Percentiles rank a stretch among this genome's conserved stretches.
phyloP scores from a whole-genome alignment of 305 asterid genomes.

The Lippia alba region DNA sequence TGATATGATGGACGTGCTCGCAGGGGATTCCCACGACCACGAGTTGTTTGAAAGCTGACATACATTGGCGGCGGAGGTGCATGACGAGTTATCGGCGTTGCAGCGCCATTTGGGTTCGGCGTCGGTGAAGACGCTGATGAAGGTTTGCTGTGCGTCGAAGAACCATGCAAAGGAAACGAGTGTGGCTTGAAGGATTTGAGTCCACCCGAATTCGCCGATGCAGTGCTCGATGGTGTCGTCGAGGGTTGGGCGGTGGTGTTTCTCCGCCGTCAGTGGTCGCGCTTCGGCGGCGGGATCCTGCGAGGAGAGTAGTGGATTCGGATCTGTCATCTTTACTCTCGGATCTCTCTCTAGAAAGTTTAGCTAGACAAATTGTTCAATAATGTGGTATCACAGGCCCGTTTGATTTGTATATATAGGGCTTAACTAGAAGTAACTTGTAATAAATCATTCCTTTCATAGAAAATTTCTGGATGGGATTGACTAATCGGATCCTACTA shows the following conservation, averaged over 20 bases:
- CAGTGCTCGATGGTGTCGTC: conserved; percentile 49
- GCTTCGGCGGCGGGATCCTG: not conserved
- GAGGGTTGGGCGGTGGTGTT: conserved; percentile 33
- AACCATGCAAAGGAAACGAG: conserved; percentile 51
- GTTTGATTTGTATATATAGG: too few species aligned
- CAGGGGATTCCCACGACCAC: conserved; percentile 54
- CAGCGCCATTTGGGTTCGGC: conserved; percentile 57
- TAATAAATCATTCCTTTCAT: too few species aligned
- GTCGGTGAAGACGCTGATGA: conserved; percentile 59
- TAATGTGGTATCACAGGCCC: too few species aligned
- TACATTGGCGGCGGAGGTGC: conserved; percentile 17
- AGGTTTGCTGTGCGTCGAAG: conserved; percentile 61
- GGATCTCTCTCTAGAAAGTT: too few species aligned
- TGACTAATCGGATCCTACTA: too few species aligned
- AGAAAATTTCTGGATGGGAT: too few species aligned
- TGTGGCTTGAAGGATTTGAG: conserved; percentile 44
- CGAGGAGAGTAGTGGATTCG: conserved; percentile 31
- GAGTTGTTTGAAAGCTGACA: conserved; percentile 44
- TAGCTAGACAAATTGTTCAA: too few species aligned
- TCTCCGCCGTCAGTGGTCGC: not conserved
- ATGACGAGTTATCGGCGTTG: not conserved
- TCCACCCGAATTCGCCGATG: conserved; percentile 53
- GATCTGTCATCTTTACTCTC: conserved; percentile 38
- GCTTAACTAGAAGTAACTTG: too few species aligned
- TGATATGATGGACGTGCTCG: conserved; percentile 46